Evolutionary conservation across 345 rosid species (phyloP), one percentile per base, ranked within the genome.

Genomic region (Abelmoschus esculentus): DNA sequence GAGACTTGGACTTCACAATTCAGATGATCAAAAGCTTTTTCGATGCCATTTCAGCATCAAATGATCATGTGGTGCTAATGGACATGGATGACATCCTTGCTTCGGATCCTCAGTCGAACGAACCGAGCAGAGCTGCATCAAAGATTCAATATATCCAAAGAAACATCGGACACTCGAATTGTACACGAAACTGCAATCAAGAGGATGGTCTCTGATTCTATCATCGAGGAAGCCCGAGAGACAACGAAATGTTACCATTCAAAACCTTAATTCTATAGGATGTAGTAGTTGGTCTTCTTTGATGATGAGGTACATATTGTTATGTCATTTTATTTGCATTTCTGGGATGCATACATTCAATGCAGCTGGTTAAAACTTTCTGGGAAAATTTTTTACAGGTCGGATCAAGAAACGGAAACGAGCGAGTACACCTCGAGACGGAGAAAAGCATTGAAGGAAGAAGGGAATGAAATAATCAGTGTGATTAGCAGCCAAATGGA

Each of bases 401-500:
- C 67, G 17, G 83, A 86, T 6, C 17, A 64, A 17, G 95, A 83
- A 73, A 73, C 60, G 72, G 77, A 74, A 53, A 79, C 61, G 61
- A 47, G 15, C 1, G 82, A 76, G 56, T 85, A 81, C 75, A 65
- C 85, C 46, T 70, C 75, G 5, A 85, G 69, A 68, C 74, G 46
- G 29, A 82, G 78, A 61, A 76, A 61, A 18, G 74, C 36, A 34
- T 4, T 89, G 67, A 77, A 74, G 74, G 62, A 59, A 70, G 60
- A 70, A 38, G 87, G 81, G 7, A 73, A 80, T 61, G 84, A 79
- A 6, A 66, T 89, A 14, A 15, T 73, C 10, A 83, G 92, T 31
- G 80, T 84, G 50, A 87, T 93, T 62, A 83, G 91, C 75, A 78
- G 82, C 76, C 83, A 77, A 68, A 80, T 93, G 86, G 97, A 89